Percentiles rank a stretch among this genome's conserved stretches.
Evolutionary conservation across 2,329 filamentous ascomycete genomes (phyloP).

Genomic region (Paecilomyces dactylethromorphus): DNA sequence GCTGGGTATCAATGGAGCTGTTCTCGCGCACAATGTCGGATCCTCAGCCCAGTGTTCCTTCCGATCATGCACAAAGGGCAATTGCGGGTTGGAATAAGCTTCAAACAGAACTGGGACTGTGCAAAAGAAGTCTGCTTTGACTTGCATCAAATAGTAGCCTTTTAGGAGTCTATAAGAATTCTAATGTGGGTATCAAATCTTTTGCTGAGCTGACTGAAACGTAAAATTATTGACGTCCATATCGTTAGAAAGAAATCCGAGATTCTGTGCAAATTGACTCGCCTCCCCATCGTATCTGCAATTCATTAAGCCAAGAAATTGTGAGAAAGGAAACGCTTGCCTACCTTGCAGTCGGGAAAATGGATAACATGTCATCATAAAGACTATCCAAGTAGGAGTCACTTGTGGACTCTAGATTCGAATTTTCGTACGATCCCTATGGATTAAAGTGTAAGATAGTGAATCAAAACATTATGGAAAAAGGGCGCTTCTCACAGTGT

Average conservation of each 20-base stretch:
- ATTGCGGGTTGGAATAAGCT: constrained; percentile 45
- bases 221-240: constrained; percentile 4
- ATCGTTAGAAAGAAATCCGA: constrained; percentile 6
- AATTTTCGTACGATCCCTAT: neutral
- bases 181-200: neutral
- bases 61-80: constrained; percentile 47
- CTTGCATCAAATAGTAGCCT: neutral
- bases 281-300: constrained; percentile 6
- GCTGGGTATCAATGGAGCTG: constrained; percentile 65
- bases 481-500: neutral
- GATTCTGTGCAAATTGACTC: constrained; percentile 6
- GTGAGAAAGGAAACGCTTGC: neutral
- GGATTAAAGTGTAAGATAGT: neutral
- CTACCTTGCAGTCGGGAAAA: constrained; percentile 6
- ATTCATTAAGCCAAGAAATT: neutral
- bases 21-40: constrained; percentile 57
- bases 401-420: neutral
- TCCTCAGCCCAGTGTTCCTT: constrained; percentile 44
- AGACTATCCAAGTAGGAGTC: neutral
- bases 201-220: constrained; percentile 2
- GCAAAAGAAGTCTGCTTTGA: neutral
- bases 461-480: neutral
- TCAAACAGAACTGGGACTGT: constrained; percentile 4
- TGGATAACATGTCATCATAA: constrained; percentile 6
- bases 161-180: neutral